Percentiles rank a stretch among this genome's conserved stretches.
phyloP scores from a whole-genome alignment of 2,329 filamentous ascomycete genomes.

The Alternaria sp. region DNA sequence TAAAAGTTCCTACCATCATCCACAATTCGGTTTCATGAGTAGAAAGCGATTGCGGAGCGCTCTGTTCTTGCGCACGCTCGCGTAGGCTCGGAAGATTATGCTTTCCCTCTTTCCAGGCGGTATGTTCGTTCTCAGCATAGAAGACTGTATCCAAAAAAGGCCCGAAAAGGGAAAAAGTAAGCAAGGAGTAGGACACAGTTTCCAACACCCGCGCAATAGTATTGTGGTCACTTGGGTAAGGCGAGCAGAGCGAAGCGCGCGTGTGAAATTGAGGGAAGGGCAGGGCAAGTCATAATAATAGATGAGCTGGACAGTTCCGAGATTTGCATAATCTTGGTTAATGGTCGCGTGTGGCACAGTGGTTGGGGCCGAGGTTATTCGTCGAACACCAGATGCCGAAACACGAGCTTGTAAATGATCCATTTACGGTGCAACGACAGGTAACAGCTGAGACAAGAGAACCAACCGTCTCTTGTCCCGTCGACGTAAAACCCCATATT shows the following conservation, averaged over 20 bases:
- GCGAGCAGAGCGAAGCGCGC: neutral
- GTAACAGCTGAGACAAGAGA: too few relatives aligned
- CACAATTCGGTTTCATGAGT: neutral
- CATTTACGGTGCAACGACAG: too few relatives aligned
- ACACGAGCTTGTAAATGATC: too few relatives aligned
- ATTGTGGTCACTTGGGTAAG: neutral
- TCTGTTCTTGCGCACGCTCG: neutral
- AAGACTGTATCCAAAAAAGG: neutral
- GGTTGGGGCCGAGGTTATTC: too few relatives aligned
- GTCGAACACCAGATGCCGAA: too few relatives aligned
- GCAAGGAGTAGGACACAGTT: neutral
- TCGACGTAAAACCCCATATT: too few relatives aligned
- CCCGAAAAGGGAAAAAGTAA: neutral
- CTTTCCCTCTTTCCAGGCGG: neutral
- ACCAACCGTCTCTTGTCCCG: too few relatives aligned
- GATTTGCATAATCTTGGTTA: too few relatives aligned
- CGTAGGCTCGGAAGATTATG: neutral
- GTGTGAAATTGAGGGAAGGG: neutral
- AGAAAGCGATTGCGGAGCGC: neutral
- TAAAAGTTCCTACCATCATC: neutral
- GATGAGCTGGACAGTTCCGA: too few relatives aligned
- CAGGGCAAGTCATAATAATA: neutral
- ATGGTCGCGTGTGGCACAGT: too few relatives aligned
- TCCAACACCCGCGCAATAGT: neutral
- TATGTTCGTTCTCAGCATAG: neutral